Evolutionary conservation across 1,139 yeast genomes (phyloP), one percentile per base, ranked within the genome.

Genomic region (Candida pseudoviswanathii): DNA sequence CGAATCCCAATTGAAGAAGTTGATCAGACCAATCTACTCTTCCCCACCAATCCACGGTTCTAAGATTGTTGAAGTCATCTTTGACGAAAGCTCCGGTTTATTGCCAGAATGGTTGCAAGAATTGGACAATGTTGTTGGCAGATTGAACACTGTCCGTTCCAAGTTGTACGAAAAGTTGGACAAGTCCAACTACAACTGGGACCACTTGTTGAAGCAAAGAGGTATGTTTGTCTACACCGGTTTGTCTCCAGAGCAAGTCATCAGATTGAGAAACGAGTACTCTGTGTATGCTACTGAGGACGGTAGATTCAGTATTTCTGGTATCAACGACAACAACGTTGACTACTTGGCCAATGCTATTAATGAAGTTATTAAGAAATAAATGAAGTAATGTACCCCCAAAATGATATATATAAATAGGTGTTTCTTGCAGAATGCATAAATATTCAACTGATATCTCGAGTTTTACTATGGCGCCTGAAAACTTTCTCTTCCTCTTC

Each of bases 191-290:
- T 85, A 85, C 64, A 79, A 82, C 65, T 94, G 98, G 98, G 87
- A 85, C 52, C 96, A 89, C 66, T 80, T 94, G 66, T 77, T 86
- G 55, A 78, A 84, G 64, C 98, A 94, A 71, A 88, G 95, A 68
- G 99, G 99, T 64, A 94, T 94, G 98, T 94, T 94, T 70, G 89
- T 92, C 50, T 94, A 80, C 76, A 92, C 97, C 40, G 97, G 97
- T 9, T 80, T 94, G 57, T 68, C 73, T 31, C 73, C 84, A 41
- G 80, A 78, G 41, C 96, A 90, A 69, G 94, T 89, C 44, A 75
- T 82, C 49, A 73, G 76, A 57, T 78, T 94, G 64, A 83, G 87
- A 62, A 78, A 81, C 49, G 83, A 89, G 62, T 86, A 74, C 71
- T 86, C 90, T 40, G 85, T 94, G 40, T 94, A 94, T 68, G 81